A percentile compares a stretch with the other conserved stretches of the same genome.
phyloP scores from a whole-genome alignment of 805 yeast genomes.

The Yamadazyma scolyti region DNA sequence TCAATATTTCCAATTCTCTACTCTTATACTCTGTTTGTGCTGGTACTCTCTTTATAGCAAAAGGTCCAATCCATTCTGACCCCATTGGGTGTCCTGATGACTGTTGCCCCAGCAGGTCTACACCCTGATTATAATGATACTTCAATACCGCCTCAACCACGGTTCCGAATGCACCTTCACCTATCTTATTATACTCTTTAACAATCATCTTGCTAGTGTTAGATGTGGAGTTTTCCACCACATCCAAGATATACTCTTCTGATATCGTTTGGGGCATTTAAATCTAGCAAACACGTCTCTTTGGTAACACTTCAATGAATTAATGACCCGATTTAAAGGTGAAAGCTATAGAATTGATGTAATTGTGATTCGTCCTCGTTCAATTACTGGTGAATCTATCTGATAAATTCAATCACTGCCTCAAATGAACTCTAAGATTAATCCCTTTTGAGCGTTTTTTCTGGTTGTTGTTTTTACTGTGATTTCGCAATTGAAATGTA shows the following conservation, averaged over 20 bases:
- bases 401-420: too few relatives aligned
- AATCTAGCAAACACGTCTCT: too few relatives aligned
- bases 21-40: slow-evolving; percentile 86
- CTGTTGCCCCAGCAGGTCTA: slow-evolving; percentile 8
- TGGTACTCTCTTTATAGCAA: slow-evolving; percentile 79
- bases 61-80: slow-evolving; percentile 67
- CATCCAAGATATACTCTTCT: slow-evolving; percentile 40
- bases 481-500: too few relatives aligned
- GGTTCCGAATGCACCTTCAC: slow-evolving; percentile 86
- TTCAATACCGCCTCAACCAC: slow-evolving; percentile 68
- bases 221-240: slow-evolving; percentile 56
- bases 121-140: slow-evolving; percentile 15
- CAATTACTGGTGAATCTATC: too few relatives aligned
- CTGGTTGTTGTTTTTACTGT: too few relatives aligned
- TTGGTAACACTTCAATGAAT: too few relatives aligned
- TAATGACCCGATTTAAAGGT: too few relatives aligned
- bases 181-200: slow-evolving; percentile 69
- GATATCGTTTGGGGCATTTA: slow-evolving; percentile 10
- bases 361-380: too few relatives aligned
- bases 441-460: too few relatives aligned
- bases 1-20: slow-evolving; percentile 72
- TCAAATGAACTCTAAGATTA: too few relatives aligned
- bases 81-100: slow-evolving; percentile 1
- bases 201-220: slow-evolving; percentile 59
- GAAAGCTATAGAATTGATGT: too few relatives aligned